Evolutionary conservation across 2,329 filamentous ascomycete genomes (phyloP).

Genomic region (Aureobasidium leucospermi): DNA sequence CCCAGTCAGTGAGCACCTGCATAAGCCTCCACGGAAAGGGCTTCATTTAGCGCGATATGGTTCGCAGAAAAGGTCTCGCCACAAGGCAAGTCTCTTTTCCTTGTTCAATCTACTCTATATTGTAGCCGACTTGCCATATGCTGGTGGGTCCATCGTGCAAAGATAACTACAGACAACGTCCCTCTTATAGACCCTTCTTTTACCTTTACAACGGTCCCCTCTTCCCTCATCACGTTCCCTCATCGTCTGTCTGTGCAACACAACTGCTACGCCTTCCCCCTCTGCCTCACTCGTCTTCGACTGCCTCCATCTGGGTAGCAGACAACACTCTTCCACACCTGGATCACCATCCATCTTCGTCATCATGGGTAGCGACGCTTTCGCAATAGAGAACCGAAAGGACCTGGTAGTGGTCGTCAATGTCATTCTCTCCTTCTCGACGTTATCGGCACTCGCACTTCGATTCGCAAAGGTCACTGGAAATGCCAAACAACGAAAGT

Average conservation of each 20-base stretch:
- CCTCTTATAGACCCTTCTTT: constrained; percentile 10
- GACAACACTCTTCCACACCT: background rate
- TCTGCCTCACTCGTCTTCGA: background rate
- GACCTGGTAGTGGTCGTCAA: constrained; percentile 13
- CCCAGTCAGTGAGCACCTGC: constrained; percentile 12
- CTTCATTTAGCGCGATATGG: constrained; percentile 5
- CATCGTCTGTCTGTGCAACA: constrained; percentile 6
- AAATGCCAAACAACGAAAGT: constrained; percentile 10
- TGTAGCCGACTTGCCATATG: constrained; percentile 4
- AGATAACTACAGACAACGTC: constrained; percentile 8
- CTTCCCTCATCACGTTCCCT: constrained; percentile 5
- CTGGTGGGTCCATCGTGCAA: constrained; percentile 5
- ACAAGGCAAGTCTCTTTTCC: constrained; percentile 11
- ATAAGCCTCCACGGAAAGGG: constrained; percentile 2
- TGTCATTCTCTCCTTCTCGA: constrained; percentile 5
- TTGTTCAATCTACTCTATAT: background rate
- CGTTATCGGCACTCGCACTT: background rate
- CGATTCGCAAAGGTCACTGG: constrained; percentile 12
- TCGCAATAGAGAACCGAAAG: constrained; percentile 3
- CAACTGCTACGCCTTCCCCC: background rate
- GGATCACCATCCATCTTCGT: background rate
- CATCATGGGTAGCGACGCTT: constrained; percentile 7
- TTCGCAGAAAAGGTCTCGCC: constrained; percentile 13
- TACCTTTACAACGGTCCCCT: constrained; percentile 3
- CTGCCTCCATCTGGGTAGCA: background rate